Conservation (phyloP, 306 rosid genomes). For the Fagus sylvatica region DNA sequence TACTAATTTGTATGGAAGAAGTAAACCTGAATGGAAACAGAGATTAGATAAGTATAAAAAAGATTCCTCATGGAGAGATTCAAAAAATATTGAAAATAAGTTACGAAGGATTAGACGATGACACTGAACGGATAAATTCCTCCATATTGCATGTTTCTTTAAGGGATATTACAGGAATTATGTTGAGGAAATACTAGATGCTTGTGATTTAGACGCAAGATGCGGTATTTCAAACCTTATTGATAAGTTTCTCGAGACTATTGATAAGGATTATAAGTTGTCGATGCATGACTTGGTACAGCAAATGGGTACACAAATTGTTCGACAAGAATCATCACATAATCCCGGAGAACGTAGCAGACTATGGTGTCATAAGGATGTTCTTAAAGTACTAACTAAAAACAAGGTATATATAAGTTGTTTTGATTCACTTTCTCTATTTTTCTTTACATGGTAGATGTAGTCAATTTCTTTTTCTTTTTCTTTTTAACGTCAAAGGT, state of each 20-base stretch:
- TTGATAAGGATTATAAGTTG: neutral
- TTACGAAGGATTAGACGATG: too few relatives aligned
- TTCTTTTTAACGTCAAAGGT: too few relatives aligned
- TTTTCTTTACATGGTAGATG: too few relatives aligned
- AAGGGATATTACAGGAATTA: neutral
- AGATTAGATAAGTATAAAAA: neutral
- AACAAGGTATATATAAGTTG: neutral
- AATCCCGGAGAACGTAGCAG: slow-evolving; percentile 11
- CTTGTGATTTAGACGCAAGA: neutral
- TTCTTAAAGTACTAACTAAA: neutral
- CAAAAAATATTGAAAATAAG: too few relatives aligned
- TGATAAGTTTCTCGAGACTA: neutral
- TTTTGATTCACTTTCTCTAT: too few relatives aligned
- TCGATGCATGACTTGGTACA: slow-evolving; percentile 31
- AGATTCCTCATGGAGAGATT: neutral
- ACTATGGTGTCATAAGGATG: slow-evolving; percentile 31
- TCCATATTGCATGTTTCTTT: slow-evolving; percentile 22
- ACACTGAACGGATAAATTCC: too few relatives aligned
- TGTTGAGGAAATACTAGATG: neutral
- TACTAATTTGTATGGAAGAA: neutral
- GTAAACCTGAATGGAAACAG: neutral
- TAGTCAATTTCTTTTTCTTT: too few relatives aligned
- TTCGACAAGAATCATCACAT: slow-evolving; percentile 4
- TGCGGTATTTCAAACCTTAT: neutral
- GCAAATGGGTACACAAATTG: slow-evolving; percentile 29